These are phyloP conservation scores for Talaromyces piceae DNA, from an alignment of 2,329 filamentous ascomycete genomes.

Conservation along the genomic window DNA sequence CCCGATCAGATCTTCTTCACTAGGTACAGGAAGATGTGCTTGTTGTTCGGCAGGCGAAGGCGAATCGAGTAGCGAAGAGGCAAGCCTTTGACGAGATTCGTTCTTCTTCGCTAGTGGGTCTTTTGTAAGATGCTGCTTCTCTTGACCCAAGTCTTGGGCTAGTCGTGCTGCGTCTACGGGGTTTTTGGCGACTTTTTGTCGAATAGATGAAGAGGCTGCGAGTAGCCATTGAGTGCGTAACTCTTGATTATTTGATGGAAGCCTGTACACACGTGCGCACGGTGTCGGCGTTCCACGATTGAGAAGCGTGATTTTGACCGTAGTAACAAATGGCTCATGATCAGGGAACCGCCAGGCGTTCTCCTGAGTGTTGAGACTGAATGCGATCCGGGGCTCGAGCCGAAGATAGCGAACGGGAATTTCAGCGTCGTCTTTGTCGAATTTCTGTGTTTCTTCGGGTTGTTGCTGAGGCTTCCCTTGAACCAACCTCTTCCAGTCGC, in stretches of 20 bases:
- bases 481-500: conserved; percentile 72
- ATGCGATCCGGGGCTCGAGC: conserved; percentile 15
- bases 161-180: background rate
- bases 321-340: conserved; percentile 40
- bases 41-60: conserved; percentile 36
- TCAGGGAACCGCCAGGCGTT: conserved; percentile 3
- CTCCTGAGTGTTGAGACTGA: conserved; percentile 1
- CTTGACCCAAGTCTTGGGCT: background rate
- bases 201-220: background rate
- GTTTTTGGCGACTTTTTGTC: background rate
- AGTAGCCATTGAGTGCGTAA: conserved; percentile 67
- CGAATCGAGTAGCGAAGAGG: conserved; percentile 31
- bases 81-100: conserved; percentile 21
- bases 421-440: conserved; percentile 1
- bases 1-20: conserved; percentile 69
- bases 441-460: conserved; percentile 5
- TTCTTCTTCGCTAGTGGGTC: conserved; percentile 12
- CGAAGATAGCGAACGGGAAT: conserved; percentile 31
- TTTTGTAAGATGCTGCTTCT: conserved; percentile 13
- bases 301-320: conserved; percentile 60
- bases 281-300: conserved; percentile 62
- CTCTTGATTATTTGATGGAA: conserved; percentile 52
- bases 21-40: conserved; percentile 53
- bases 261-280: conserved; percentile 77
- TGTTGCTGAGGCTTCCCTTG: conserved; percentile 19